Conservation (phyloP, 495 filamentous ascomycete genomes). For the Tuber brumale region DNA sequence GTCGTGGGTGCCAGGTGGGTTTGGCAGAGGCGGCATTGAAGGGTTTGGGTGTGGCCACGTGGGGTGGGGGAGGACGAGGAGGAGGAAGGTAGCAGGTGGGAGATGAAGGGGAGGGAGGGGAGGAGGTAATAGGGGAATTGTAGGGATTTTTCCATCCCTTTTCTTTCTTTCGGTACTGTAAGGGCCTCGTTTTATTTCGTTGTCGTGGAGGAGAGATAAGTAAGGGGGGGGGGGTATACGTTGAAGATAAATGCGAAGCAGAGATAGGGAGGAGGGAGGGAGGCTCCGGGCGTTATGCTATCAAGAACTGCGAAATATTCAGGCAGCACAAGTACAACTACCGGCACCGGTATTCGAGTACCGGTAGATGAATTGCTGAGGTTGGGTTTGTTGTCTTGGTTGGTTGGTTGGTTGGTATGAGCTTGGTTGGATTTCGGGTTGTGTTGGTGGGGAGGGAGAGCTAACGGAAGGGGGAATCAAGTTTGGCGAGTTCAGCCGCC, state of each 20-base stretch:
- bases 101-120: conserved; percentile 28
- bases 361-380: not conserved
- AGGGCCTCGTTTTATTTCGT: not conserved
- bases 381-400: not conserved
- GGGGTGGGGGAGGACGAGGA: conserved; percentile 3
- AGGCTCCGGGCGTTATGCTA: not conserved
- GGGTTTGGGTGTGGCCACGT: conserved; percentile 46
- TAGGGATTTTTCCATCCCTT: conserved; percentile 4
- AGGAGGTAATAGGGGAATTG: conserved; percentile 29
- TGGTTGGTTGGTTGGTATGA: conserved; percentile 9
- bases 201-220: not conserved
- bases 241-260: not conserved
- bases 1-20: conserved; percentile 66
- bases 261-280: not conserved
- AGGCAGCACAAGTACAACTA: not conserved
- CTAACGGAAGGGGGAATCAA: conserved; percentile 7
- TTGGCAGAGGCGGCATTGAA: conserved; percentile 68
- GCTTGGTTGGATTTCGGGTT: conserved; percentile 6
- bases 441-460: too few relatives aligned
- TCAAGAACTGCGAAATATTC: not conserved
- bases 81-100: not conserved
- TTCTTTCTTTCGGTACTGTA: not conserved
- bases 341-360: too few relatives aligned
- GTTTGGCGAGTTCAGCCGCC: conserved; percentile 12
- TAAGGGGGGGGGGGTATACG: not conserved